Base-by-base conservation (phyloP, 345 rosid genomes). In the Lagerstroemia speciosa region DNA sequence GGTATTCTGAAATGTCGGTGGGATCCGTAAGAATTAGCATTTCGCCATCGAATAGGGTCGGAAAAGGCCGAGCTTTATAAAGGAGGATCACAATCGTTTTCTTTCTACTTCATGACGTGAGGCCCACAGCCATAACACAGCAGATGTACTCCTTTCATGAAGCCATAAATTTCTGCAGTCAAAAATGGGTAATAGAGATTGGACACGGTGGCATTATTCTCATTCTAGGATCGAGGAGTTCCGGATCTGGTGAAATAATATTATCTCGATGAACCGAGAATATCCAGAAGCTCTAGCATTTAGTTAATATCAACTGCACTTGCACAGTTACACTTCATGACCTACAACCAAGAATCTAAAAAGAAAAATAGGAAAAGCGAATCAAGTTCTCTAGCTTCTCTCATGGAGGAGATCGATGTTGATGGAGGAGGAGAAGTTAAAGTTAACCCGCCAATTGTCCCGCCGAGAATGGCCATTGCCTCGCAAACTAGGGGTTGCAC, bases 401-500 rank as follows among this genome's bases (percentile, higher is more conserved):
- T 52, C 19, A 52, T 52, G 57, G 57, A 5, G 57, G 57, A 52
- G 57, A 20, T 52, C n/a, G n/a, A n/a, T n/a, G 57, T 19, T 52
- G 63, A 57, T 20, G 62, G 63, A 27, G 63, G 34, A 58, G 33
- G 9, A 27, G 33, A 10, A 6, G 46, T 9, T 14, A 20, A 60
- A 62, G 76, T 78, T 73, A 53, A 43, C 34, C 77, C 77, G 46
- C 72, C 80, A 41, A 60, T 68, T 24, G 77, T 61, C 12, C 73
- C 82, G 52, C 76, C 80, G 50, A 73, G 9, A 1, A 17, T 12
- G 31, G 71, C 71, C 62, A 83, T 32, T 7, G 78, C 61, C 71
- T 86, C 89, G 70, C 97, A 94, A 61, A 84, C 79, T 40, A 89
- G 77, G 69, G 88, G 89, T 73, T 83, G 84, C 8, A 77, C 65